Base-by-base conservation (phyloP, 805 yeast species). In the Ogataea ramenticola region DNA sequence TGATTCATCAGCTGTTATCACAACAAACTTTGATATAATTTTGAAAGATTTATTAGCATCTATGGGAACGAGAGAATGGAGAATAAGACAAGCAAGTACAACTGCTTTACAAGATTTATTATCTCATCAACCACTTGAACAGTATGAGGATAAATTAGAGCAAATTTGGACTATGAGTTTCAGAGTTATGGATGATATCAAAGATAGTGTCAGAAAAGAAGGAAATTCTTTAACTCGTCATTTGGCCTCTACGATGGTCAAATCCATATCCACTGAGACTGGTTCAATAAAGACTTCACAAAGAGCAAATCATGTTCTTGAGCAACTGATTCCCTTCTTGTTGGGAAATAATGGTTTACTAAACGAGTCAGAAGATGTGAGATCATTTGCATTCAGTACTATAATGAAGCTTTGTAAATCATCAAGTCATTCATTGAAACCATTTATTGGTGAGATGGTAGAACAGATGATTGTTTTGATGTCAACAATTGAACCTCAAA, bases 401-500 rank as follows among this genome's bases (percentile, higher is more conserved):
- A 61, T 91, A n/a, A 61, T 88, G 43, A 79, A 80, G 46, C 65
- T 91, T 8, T 77, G 89, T 38, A 79, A 79, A 47, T 75, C 77
- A 26, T 75, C 83, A 1, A 83, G 89, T 0, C 51, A 62, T 3
- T 69, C 82, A 0, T 69, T 84, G 24, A 77, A 71, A 50, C 82
- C 86, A 2, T 87, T 79, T 60, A 77, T 85, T 32, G 82, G 93
- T 0, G 68, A 67, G 5, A 70, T 93, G 40, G 66, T 88, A 5
- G 82, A 78, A 35, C 86, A 86, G 41, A 72, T 93, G 55, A 69
- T 85, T 5, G 63, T 73, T 7, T 66, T 88, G 46, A 79, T 91
- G 79, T 86, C 96, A 0, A 82, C 93, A 0, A 70, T 91, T 36
- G 99, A 93, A 56, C 98, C 98, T 0, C 96, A 90, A 57, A 79